Evolutionary conservation across 495 filamentous ascomycete genomes (phyloP).

Genomic region (Ramalina intermedia): DNA sequence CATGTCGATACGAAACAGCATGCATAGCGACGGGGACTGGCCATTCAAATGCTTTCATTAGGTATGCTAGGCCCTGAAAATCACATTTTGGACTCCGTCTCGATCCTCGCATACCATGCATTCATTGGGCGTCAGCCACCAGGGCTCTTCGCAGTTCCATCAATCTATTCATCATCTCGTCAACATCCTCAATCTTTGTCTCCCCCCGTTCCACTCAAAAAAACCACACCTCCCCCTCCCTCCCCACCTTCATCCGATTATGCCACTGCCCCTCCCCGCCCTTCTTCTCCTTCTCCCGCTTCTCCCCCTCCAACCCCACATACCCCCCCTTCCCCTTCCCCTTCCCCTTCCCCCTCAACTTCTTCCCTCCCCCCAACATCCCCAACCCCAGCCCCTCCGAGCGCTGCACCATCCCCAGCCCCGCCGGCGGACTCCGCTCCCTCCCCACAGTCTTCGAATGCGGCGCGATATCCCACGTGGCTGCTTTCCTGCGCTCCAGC

Average conservation of each 20-base stretch:
- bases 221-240: conserved; percentile 6
- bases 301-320: conserved; percentile 31
- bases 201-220: neutral
- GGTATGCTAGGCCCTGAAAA: no score
- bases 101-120: neutral
- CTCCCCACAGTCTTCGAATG: conserved; percentile 44
- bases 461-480: conserved; percentile 62
- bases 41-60: neutral
- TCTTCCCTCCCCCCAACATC: conserved; percentile 5
- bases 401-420: conserved; percentile 38
- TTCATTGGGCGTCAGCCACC: neutral
- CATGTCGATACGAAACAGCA: neutral
- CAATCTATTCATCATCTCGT: neutral
- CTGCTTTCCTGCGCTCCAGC: conserved; percentile 48
- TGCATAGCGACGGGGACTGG: neutral
- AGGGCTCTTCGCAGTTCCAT: neutral
- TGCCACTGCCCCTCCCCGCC: conserved; percentile 75
- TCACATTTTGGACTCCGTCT: neutral
- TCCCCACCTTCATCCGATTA: conserved; percentile 18
- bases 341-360: conserved; percentile 26
- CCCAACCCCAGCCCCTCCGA: conserved; percentile 24
- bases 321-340: conserved; percentile 26
- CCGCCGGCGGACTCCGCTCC: conserved; percentile 44
- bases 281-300: conserved; percentile 51
- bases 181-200: neutral